Base-by-base conservation (phyloP, 2,329 filamentous ascomycete genomes). In the Colletotrichum cordylinicola region DNA sequence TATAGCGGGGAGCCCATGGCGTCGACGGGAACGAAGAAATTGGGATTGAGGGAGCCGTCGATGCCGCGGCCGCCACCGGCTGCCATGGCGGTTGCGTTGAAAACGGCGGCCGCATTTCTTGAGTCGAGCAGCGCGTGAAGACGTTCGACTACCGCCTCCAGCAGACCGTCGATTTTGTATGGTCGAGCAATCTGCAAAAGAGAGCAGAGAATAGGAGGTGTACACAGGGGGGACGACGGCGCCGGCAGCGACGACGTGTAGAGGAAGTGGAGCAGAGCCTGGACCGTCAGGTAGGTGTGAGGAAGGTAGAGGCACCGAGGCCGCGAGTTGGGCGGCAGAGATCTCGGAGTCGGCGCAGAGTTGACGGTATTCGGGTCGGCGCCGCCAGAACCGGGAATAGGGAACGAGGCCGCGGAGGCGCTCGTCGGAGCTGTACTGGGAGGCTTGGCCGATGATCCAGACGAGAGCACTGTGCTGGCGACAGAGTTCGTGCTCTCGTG, bases 61-160 rank as follows among this genome's bases (percentile, higher is more conserved):
- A 96, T 95, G 64, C 95, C 94, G 64, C 96, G 92, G 1, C 97
- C 97, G 31, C 97, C 96, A 13, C 97, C 97, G 2, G 97, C 97
- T 1, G 96, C 97, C 97, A 98, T 98, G 69, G 97, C 97, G 0
- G 96, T 97, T 0, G 97, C 97, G 79, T 99, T 99, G 88, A 99
- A 99, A 0, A 99, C 96, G 8, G 97, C 97, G 0, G 97, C 97
- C 0, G 97, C 96, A 79, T 98, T 99, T 62, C 96, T 91, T 64
- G 95, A 97, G 83, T 99, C 97, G 6, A 99, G 91, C 1, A 98
- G 91, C 35, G 94, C 91, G 81, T 99, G 97, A 0, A 99, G 89
- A 9, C 96, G 92, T 84, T 98, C 96, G 12, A 98, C 95, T 2
- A 98, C 95, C 1, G 95, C 95, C 86, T 99, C 97, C 2, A 98